phyloP scores from a whole-genome alignment of 2,329 filamentous ascomycete genomes.

The Penicillium vulpinum region DNA sequence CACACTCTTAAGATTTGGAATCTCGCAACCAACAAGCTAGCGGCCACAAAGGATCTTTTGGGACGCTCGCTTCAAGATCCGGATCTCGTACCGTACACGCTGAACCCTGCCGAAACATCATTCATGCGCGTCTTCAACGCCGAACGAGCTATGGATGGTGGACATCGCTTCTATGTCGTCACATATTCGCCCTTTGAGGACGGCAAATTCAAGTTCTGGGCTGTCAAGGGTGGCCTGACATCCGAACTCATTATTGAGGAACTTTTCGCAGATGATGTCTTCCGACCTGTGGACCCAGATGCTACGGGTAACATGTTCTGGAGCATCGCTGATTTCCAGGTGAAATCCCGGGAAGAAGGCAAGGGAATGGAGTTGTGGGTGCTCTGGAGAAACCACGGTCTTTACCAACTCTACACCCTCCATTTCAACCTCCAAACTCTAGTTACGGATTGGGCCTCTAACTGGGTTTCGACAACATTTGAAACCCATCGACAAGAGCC shows the following conservation, averaged over 20 bases:
- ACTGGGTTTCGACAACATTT: conserved; percentile 69
- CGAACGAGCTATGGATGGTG: conserved; percentile 47
- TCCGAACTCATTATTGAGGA: conserved; percentile 65
- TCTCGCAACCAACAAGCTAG: conserved; percentile 73
- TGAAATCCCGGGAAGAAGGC: conserved; percentile 57
- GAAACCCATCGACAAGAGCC: conserved; percentile 57
- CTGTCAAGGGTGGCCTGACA: conserved; percentile 63
- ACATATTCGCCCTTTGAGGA: conserved; percentile 86
- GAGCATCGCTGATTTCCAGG: conserved; percentile 74
- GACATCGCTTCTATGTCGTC: conserved; percentile 62
- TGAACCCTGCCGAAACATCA: conserved; percentile 76
- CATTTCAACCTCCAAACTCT: conserved; percentile 69
- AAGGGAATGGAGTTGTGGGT: conserved; percentile 67
- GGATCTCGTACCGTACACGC: conserved; percentile 69
- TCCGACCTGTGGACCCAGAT: conserved; percentile 65
- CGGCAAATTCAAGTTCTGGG: conserved; percentile 95
- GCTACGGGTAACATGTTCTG: conserved; percentile 71
- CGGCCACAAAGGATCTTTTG: conserved; percentile 75
- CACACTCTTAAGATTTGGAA: conserved; percentile 91
- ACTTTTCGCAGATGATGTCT: conserved; percentile 62
- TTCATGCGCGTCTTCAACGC: conserved; percentile 71
- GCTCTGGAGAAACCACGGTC: conserved; percentile 81
- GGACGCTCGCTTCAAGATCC: conserved; percentile 65
- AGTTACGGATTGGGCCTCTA: conserved; percentile 60
- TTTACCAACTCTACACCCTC: conserved; percentile 71